These are phyloP conservation scores for Stenocarpella maydis DNA, from an alignment of 2,329 filamentous ascomycete species.

Conservation along the genomic window DNA sequence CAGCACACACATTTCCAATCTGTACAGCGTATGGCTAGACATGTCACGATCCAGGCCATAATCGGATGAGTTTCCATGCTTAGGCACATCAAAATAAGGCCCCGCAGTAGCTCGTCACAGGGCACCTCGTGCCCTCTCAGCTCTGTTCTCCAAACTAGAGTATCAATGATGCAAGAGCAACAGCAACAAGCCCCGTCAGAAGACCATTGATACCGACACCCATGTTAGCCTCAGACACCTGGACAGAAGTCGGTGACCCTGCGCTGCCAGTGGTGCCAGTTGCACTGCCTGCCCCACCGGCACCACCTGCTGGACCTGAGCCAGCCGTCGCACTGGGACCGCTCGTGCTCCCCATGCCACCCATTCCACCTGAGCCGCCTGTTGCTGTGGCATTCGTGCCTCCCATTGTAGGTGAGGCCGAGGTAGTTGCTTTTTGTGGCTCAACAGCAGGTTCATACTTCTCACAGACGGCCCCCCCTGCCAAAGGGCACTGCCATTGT, in stretches of 20 bases:
- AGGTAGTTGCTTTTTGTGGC: slow-evolving; percentile 27
- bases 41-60: no score
- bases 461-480: slow-evolving; percentile 54
- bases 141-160: background rate
- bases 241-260: background rate
- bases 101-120: no score
- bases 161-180: background rate
- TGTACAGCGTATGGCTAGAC: background rate
- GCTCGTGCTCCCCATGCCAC: no score
- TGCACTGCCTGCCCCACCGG: background rate
- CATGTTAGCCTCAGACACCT: background rate
- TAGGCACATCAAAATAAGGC: background rate
- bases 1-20: background rate
- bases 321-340: no score
- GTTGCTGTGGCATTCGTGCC: slow-evolving; percentile 9
- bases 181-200: background rate
- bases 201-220: background rate
- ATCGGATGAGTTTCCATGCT: no score
- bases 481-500: slow-evolving; percentile 56
- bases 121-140: no score
- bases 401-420: background rate
- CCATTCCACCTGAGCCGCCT: background rate
- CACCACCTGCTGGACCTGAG: no score
- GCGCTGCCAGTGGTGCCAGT: background rate
- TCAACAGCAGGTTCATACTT: slow-evolving; percentile 49